phyloP scores from a whole-genome alignment of 257 asterid species.

The Forsythia viridissima region DNA sequence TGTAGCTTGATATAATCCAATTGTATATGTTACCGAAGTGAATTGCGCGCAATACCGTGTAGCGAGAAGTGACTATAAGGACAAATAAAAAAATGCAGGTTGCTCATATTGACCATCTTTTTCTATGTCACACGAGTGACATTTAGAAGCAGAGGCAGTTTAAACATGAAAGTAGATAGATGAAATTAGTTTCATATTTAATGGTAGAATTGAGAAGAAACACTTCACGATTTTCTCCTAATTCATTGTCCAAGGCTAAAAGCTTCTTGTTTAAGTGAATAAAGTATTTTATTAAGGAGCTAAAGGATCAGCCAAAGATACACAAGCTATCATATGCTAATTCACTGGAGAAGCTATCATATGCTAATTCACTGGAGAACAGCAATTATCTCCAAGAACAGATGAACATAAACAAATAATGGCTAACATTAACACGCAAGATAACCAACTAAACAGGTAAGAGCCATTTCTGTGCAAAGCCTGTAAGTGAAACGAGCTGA shows the following conservation, averaged over 20 bases:
- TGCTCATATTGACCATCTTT: background rate
- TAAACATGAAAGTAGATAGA: background rate
- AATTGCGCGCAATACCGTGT: background rate
- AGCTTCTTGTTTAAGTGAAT: background rate
- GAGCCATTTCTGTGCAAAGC: too few species aligned
- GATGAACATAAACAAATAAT: background rate
- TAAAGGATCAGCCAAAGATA: background rate
- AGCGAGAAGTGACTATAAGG: background rate
- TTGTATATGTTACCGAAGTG: background rate
- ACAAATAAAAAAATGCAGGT: background rate
- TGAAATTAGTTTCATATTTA: too few species aligned
- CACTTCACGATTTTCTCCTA: background rate
- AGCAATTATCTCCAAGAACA: background rate
- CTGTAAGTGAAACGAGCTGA: background rate
- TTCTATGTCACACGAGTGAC: background rate
- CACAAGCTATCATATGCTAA: background rate
- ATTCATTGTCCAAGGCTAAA: background rate
- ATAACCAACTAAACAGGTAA: too few species aligned
- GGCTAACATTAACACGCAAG: background rate
- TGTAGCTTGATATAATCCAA: background rate
- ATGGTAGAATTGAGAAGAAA: background rate
- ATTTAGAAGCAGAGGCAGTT: background rate
- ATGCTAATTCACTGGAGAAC: background rate
- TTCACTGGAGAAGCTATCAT: background rate
- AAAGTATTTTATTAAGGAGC: background rate